Base-by-base conservation (phyloP, 148 eudicot species). In the Chenopodium suecicum region DNA sequence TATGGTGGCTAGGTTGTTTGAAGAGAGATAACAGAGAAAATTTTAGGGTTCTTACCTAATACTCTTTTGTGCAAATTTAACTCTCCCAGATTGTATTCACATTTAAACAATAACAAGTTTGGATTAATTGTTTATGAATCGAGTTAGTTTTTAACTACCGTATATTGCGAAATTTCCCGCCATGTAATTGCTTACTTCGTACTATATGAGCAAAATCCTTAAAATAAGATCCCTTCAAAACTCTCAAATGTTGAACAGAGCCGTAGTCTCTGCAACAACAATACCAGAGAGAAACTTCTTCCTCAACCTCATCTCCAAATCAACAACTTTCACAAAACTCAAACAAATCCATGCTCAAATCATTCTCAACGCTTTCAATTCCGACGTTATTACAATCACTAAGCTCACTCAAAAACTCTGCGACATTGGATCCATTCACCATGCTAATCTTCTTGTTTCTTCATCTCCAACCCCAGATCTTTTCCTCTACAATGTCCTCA, bases 281-380 rank as follows among this genome's bases (percentile, higher is more conserved):
- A 16, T 46, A 19, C 29, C 16, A 25, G 85, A 87, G 34, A 83
- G 83, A 29, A 83, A 82, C 82, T 80, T 79, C 78, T 78, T 94
- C 74, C 82, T 91, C 10, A 81, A 67, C 75, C 69, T 87, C 34
- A 89, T 94, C 83, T 84, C 84, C 23, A 85, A 83, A 37, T 73
- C 93, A 81, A 80, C 81, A 31, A 78, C 86, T 10, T 76, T 89
- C 73, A 44, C 89, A 6, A 90, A 86, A 34, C 86, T 94, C 54
- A 74, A 79, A 72, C 94, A 94, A 86, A 90, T 86, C 79, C 97
- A 89, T 62, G 90, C 98, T 27, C 94, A 94, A 80, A 66, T 94
- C 84, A 85, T 91, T 77, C 80, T 77, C 81, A 91, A 86, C 77
- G 76, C 79, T 74, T 88, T 88, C 5, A 65, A 81, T 72, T 69